Evolutionary conservation across 1,284 basidiomycete species (phyloP).

Genomic region (Sporisorium exsertum): DNA sequence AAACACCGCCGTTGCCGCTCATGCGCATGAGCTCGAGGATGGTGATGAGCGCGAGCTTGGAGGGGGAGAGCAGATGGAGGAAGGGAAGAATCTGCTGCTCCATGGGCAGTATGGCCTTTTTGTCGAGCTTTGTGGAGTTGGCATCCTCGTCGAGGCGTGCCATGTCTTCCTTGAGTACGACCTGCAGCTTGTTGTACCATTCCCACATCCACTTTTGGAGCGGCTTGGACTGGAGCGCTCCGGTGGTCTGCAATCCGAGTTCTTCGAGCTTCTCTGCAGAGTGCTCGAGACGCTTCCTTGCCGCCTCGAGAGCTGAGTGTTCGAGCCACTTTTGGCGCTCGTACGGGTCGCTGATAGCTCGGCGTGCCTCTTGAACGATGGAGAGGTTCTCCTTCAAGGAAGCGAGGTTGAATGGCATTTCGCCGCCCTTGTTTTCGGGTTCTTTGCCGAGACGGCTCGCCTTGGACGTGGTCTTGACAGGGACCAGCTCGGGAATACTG

Average conservation of each 20-base stretch:
- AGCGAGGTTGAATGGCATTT: slow-evolving; percentile 61
- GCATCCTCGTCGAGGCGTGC: slow-evolving; percentile 31
- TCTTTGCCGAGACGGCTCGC: slow-evolving; percentile 38
- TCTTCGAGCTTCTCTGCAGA: slow-evolving; percentile 57
- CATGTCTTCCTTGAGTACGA: slow-evolving; percentile 49
- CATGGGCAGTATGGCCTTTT: slow-evolving; percentile 19
- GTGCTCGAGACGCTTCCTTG: slow-evolving; percentile 61
- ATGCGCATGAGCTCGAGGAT: slow-evolving; percentile 91
- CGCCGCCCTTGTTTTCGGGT: slow-evolving; percentile 26
- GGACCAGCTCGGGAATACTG: slow-evolving; percentile 51
- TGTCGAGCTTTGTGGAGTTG: slow-evolving; percentile 5
- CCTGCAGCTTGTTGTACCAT: slow-evolving; percentile 63
- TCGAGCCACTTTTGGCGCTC: slow-evolving; percentile 68
- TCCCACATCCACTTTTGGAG: slow-evolving; percentile 69
- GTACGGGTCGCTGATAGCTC: slow-evolving; percentile 55
- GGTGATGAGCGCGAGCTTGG: slow-evolving; percentile 86
- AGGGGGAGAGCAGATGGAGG: slow-evolving; percentile 79
- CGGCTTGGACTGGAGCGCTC: slow-evolving; percentile 52
- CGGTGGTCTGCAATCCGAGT: slow-evolving; percentile 54
- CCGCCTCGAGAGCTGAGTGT: slow-evolving; percentile 64
- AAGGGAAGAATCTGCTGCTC: slow-evolving; percentile 73
- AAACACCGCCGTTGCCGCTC: slow-evolving; percentile 80
- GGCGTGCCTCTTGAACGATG: slow-evolving; percentile 58
- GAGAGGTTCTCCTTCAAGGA: slow-evolving; percentile 62
- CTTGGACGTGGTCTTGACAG: slow-evolving; percentile 49